Evolutionary conservation across 768 basidiomycete species (phyloP).

Genomic region (Auriscalpium orientale): DNA sequence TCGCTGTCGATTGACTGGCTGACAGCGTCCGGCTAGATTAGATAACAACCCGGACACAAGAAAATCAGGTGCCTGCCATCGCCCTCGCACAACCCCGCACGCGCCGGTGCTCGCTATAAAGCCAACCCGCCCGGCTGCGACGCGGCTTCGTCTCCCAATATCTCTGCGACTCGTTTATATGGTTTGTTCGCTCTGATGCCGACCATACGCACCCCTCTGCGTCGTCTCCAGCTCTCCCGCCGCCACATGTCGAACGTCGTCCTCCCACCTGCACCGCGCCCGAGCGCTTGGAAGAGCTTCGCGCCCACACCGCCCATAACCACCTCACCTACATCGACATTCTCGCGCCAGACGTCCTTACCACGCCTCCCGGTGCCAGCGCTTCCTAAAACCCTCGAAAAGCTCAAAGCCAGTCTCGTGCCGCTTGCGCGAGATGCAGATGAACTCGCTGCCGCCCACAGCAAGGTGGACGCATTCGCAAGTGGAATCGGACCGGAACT

Average conservation of each 20-base stretch:
- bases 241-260: background rate
- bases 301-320: conserved; percentile 47
- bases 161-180: no score
- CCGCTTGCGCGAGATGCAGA: conserved; percentile 63
- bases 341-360: conserved; percentile 54
- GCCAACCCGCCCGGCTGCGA: background rate
- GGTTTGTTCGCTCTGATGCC: background rate
- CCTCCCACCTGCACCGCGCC: conserved; percentile 25
- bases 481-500: conserved; percentile 37
- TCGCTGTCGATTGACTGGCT: no score
- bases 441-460: conserved; percentile 46
- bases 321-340: conserved; percentile 49
- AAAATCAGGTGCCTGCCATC: background rate
- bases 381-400: conserved; percentile 54
- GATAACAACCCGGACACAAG: background rate
- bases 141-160: background rate
- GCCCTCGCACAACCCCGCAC: background rate
- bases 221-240: background rate
- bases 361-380: conserved; percentile 71
- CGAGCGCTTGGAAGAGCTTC: conserved; percentile 60
- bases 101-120: background rate
- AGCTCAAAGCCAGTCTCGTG: conserved; percentile 60
- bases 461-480: conserved; percentile 65
- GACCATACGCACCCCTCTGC: background rate
- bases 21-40: background rate